Evolutionary conservation across 108 stramenopile species (phyloP).

Genomic region (Aurantiochytrium sp.): DNA sequence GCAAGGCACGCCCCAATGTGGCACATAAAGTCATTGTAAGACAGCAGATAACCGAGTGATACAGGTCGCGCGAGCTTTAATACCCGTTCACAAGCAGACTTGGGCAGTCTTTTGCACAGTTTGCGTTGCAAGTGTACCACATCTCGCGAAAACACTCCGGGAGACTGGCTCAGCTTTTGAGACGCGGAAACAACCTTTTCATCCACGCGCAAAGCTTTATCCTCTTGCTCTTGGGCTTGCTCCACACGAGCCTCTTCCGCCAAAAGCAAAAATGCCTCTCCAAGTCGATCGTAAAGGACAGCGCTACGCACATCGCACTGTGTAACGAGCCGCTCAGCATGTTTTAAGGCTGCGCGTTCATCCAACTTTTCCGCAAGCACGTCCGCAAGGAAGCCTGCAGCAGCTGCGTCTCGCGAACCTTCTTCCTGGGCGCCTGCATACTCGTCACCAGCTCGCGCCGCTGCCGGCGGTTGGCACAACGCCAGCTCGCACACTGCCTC

Average conservation of each 20-base stretch:
- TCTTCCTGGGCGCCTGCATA: background rate
- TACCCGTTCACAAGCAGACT: background rate
- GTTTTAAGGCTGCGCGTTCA: background rate
- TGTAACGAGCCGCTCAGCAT: background rate
- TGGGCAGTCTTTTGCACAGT: background rate
- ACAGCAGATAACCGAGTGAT: background rate
- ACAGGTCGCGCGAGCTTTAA: background rate
- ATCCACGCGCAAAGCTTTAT: too few species aligned
- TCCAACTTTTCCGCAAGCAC: background rate
- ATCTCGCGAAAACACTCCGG: background rate
- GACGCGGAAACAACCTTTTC: background rate
- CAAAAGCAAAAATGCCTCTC: background rate
- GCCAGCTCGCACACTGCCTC: background rate
- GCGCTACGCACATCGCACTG: background rate
- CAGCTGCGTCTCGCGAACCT: background rate
- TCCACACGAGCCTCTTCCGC: background rate
- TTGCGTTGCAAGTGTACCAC: background rate
- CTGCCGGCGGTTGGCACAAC: background rate
- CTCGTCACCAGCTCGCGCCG: background rate
- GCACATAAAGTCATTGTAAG: conserved; percentile 12
- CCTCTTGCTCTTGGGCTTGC: background rate
- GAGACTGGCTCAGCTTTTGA: too few species aligned
- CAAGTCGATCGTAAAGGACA: background rate
- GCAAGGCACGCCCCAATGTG: background rate
- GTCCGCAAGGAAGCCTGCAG: background rate